Evolutionary conservation across 352 stramenopile genomes (phyloP).

Genomic region (Phytopythium helicoides): DNA sequence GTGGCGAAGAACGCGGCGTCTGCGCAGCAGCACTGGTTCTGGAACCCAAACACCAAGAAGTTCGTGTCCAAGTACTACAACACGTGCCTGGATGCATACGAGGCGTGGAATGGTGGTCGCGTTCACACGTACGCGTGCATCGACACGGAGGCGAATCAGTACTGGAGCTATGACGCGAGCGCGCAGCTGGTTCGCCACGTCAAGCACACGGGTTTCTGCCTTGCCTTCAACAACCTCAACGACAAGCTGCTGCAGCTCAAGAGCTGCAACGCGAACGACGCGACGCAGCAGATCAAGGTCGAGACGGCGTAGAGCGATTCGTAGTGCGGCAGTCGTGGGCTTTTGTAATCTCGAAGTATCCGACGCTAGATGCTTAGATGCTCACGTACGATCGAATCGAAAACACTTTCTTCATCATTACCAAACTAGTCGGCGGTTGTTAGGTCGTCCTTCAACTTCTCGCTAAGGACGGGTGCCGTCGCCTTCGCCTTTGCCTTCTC

Average conservation of each 20-base stretch:
- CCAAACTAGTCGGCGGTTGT: too few relatives aligned
- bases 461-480: too few relatives aligned
- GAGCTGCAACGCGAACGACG: slow-evolving; percentile 33
- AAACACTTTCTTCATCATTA: too few relatives aligned
- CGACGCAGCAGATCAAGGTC: slow-evolving; percentile 38
- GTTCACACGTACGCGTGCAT: slow-evolving; percentile 64
- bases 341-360: too few relatives aligned
- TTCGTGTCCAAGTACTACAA: slow-evolving; percentile 40
- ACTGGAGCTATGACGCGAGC: slow-evolving; percentile 47
- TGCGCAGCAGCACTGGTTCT: slow-evolving; percentile 44
- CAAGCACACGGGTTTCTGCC: slow-evolving; percentile 47
- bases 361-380: too few relatives aligned
- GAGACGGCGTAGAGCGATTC: slow-evolving; percentile 16
- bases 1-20: slow-evolving; percentile 7
- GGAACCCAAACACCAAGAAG: slow-evolving; percentile 35
- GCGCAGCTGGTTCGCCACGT: slow-evolving; percentile 42
- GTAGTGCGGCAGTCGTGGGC: too few relatives aligned
- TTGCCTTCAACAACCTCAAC: slow-evolving; percentile 42
- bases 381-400: too few relatives aligned
- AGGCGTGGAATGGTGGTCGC: slow-evolving; percentile 43
- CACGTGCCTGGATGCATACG: slow-evolving; percentile 64
- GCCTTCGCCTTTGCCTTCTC: too few relatives aligned
- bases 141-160: slow-evolving; percentile 48
- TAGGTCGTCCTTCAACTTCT: too few relatives aligned
- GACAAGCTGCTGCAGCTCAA: slow-evolving; percentile 51